Base-by-base conservation (phyloP, 306 rosid genomes). In the Bauhinia variegata region DNA sequence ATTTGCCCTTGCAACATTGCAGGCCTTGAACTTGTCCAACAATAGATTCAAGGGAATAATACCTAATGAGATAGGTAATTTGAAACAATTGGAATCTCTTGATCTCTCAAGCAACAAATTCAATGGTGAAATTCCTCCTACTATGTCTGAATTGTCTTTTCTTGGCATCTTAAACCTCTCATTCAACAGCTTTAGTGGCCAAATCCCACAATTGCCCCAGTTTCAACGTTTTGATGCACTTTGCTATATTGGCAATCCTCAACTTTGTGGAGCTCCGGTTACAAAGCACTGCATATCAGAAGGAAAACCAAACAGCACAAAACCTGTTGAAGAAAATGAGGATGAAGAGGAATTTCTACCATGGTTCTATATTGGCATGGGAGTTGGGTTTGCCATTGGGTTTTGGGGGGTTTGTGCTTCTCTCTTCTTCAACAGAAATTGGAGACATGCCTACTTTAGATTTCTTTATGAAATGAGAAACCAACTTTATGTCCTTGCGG, bases 371-470 rank as follows among this genome's bases (percentile, higher is more conserved):
- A 23, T 23, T 23, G 28, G 28, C 28, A 23, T 71, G 23, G 78
- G 78, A 34, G 14, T 37, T 8, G 78, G 82, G 60, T 78, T 65
- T 53, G 59, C 36, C 4, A 8, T 14, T 1, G 73, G 56, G 0
- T 74, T 23, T 23, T 23, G 28, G 28, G 28, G 2, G 2, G 2
- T 23, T 23, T 23, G 28, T 23, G 28, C 28, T 23, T 23, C 28
- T 23, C 28, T 23, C 28, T 23, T 23, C 2, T 23, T 23, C 28
- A 23, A 23, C 28, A 23, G 28, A 2, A 23, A 1, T 1, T 23
- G 28, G 28, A 23, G 28, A 2, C 28, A 23, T 23, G 28, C 28
- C 2, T 23, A 23, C 28, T 23, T 23, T 2, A 23, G 28, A 23
- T 23, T 23, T 23, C 28, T 23, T 23, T 1, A 23, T 23, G 28